Percentiles rank a stretch among this genome's conserved stretches.
These are phyloP conservation scores for Flaveria trinervia DNA, from an alignment of 129 eudicot species.

Conservation along the genomic window DNA sequence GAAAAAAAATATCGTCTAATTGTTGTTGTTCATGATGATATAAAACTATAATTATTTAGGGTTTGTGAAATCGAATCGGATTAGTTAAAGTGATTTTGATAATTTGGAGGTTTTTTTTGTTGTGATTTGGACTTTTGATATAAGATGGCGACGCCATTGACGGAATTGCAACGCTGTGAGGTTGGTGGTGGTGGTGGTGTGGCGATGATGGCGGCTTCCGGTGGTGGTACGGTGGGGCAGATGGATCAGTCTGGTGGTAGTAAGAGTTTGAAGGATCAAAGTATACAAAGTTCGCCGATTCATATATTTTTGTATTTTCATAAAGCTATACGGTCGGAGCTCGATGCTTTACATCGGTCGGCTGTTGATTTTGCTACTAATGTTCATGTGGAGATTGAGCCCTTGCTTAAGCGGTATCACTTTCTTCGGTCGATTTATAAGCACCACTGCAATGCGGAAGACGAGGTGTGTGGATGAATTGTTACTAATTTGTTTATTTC, in stretches of 20 bases:
- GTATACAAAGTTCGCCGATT: conserved; percentile 58
- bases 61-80: conserved; percentile 55
- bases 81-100: conserved; percentile 18
- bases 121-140: not conserved
- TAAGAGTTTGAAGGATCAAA: conserved; percentile 35
- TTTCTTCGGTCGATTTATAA: conserved; percentile 79
- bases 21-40: conserved; percentile 28
- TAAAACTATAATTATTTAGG: conserved; percentile 29
- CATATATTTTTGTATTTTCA: conserved; percentile 81
- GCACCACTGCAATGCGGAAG: conserved; percentile 99
- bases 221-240: conserved; percentile 40
- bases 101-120: not conserved
- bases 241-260: conserved; percentile 41
- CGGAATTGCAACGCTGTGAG: conserved; percentile 59
- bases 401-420: conserved; percentile 75
- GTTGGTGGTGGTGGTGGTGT: conserved; percentile 70
- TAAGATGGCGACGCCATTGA: conserved; percentile 88
- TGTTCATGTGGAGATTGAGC: conserved; percentile 56
- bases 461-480: conserved; percentile 56
- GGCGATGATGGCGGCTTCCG: conserved; percentile 44
- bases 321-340: conserved; percentile 80
- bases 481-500: not conserved
- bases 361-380: conserved; percentile 74
- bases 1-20: conserved; percentile 13
- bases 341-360: conserved; percentile 73